phyloP scores from a whole-genome alignment of 495 filamentous ascomycete genomes.

The Glonium stellatum region DNA sequence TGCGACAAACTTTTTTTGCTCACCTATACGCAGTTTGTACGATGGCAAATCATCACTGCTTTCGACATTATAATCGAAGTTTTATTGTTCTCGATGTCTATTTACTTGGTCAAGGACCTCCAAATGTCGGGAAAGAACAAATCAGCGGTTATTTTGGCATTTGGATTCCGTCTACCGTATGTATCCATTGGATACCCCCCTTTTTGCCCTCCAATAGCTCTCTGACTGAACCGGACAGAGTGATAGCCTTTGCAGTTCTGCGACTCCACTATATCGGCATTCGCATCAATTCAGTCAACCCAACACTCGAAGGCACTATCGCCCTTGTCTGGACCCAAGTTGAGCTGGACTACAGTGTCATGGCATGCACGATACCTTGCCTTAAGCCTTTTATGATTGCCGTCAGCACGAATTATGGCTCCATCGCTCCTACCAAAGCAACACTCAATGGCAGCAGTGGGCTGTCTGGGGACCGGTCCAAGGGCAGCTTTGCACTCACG shows the following conservation, averaged over 20 bases:
- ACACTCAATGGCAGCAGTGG: neutral
- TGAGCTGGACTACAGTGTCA: conserved; percentile 7
- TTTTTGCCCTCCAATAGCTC: neutral
- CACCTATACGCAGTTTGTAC: conserved; percentile 2
- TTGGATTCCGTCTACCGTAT: conserved; percentile 3
- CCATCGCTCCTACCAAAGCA: neutral
- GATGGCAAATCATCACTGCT: conserved; percentile 7
- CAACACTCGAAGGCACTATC: neutral
- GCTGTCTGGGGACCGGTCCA: neutral
- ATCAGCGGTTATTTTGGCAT: neutral
- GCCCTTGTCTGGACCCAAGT: conserved; percentile 2
- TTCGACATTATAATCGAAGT: conserved; percentile 10
- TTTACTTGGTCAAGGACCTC: conserved; percentile 2
- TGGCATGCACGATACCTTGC: conserved; percentile 3
- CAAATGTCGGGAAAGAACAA: conserved; percentile 6
- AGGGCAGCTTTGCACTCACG: neutral
- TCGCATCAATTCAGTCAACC: neutral
- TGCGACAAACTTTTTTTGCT: neutral
- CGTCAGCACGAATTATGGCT: neutral
- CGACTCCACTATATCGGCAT: conserved; percentile 4
- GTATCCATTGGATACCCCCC: neutral
- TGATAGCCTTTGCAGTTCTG: neutral
- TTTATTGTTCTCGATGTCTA: neutral
- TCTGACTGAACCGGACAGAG: neutral
- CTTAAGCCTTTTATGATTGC: conserved; percentile 4